Conservation (phyloP, 129 eudicot genomes). For the Lactuca saligna region DNA sequence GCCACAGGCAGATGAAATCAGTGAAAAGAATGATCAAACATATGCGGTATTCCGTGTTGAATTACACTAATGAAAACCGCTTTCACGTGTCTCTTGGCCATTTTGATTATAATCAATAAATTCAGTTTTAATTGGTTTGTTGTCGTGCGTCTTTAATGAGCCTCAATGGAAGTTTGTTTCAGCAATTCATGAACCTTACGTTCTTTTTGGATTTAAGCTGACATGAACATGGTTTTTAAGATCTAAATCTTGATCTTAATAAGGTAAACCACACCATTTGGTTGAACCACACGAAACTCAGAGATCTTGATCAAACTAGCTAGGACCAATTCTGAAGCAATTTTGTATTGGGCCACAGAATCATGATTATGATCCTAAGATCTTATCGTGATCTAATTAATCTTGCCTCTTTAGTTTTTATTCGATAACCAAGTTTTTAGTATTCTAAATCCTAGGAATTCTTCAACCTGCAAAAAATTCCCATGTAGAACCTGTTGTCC, state of each 20-base stretch:
- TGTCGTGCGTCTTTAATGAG: slow-evolving; percentile 29
- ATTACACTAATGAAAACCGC: slow-evolving; percentile 12
- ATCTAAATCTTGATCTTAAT: not conserved
- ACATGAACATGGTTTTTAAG: not conserved
- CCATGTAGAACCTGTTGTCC: not conserved
- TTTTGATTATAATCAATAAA: slow-evolving; percentile 17
- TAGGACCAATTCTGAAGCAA: not conserved
- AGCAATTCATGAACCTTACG: not conserved
- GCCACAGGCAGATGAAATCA: slow-evolving; percentile 7
- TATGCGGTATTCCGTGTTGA: not conserved
- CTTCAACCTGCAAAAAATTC: not conserved
- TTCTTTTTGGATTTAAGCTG: not conserved
- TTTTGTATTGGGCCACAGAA: not conserved
- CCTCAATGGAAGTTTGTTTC: slow-evolving; percentile 15
- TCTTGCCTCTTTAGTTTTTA: not conserved
- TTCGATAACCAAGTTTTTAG: not conserved
- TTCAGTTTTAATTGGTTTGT: not conserved
- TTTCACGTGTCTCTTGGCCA: not conserved
- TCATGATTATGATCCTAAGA: not conserved
- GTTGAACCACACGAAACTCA: not conserved
- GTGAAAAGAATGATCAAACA: not conserved
- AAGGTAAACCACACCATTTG: not conserved
- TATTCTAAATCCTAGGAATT: not conserved
- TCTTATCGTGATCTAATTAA: not conserved
- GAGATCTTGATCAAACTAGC: not conserved